These are phyloP conservation scores for Stachybotrys echinatus DNA, from an alignment of 2,329 filamentous ascomycete species.

Conservation along the genomic window DNA sequence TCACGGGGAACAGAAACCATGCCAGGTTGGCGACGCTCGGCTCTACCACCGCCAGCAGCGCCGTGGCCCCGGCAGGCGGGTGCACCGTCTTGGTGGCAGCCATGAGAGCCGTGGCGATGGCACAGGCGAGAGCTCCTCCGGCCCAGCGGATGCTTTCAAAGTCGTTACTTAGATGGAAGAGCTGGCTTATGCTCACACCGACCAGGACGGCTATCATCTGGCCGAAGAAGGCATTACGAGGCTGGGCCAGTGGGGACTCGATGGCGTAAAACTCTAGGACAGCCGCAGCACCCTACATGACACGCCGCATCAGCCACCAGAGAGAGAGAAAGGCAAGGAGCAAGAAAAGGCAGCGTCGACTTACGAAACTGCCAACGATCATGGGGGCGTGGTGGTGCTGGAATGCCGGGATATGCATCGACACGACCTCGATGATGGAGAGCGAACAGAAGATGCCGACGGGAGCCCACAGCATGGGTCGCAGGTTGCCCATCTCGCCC, in stretches of 20 bases:
- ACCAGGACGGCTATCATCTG: conserved; percentile 58
- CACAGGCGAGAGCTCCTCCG: conserved; percentile 61
- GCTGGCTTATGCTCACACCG: conserved; percentile 58
- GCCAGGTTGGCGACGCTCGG: conserved; percentile 49
- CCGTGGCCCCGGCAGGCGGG: conserved; percentile 70
- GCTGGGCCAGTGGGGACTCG: conserved; percentile 67
- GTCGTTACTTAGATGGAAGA: conserved; percentile 49
- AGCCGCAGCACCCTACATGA: conserved; percentile 60
- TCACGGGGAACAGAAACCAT: conserved; percentile 63
- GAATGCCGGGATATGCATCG: conserved; percentile 49
- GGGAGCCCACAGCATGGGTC: conserved; percentile 57
- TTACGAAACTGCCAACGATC: conserved; percentile 66
- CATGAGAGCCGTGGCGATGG: conserved; percentile 59
- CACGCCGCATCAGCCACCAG: conserved; percentile 2
- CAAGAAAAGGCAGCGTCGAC: conserved; percentile 21
- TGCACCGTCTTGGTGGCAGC: conserved; percentile 66
- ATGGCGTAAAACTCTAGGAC: conserved; percentile 72
- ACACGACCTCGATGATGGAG: conserved; percentile 53
- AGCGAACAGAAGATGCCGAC: conserved; percentile 60
- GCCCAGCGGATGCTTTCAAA: conserved; percentile 55
- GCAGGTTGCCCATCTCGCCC: conserved; percentile 47
- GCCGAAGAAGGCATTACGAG: conserved; percentile 63
- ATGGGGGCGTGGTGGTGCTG: conserved; percentile 46
- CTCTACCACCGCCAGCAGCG: conserved; percentile 61
- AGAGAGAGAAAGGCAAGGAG: not conserved